phyloP scores from a whole-genome alignment of 768 basidiomycete species.

The Leccinum fibrillosum region DNA sequence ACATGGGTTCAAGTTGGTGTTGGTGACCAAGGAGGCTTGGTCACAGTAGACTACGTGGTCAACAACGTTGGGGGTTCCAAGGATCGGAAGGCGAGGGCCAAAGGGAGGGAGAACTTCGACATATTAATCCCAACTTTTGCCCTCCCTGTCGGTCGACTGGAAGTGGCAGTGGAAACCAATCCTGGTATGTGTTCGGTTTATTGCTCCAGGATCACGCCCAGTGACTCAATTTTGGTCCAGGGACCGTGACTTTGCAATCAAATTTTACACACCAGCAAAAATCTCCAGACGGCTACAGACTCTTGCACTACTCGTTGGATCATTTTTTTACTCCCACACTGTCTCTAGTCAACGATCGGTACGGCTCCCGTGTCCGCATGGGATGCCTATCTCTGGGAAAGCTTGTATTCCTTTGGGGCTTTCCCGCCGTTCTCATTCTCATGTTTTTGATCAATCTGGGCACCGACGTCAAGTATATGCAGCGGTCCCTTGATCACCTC shows the following conservation, averaged over 20 bases:
- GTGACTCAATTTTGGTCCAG: conserved; percentile 34
- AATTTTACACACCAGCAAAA: conserved; percentile 55
- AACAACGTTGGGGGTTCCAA: conserved; percentile 22
- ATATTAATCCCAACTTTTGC: conserved; percentile 70
- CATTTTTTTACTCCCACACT: conserved; percentile 59
- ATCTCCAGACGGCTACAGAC: conserved; percentile 38
- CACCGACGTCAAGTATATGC: conserved; percentile 26
- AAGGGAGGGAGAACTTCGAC: conserved; percentile 34
- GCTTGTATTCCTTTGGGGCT: conserved; percentile 12
- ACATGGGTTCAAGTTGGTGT: conserved; percentile 63
- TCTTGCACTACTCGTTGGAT: conserved; percentile 56
- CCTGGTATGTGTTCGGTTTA: conserved; percentile 43
- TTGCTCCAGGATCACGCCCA: not conserved
- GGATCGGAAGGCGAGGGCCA: conserved; percentile 33
- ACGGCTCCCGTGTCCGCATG: conserved; percentile 4
- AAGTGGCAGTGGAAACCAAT: conserved; percentile 53
- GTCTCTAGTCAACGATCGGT: conserved; percentile 30
- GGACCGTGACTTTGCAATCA: conserved; percentile 44
- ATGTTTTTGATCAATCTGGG: conserved; percentile 25
- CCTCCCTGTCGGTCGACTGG: conserved; percentile 63
- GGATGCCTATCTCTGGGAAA: conserved; percentile 13
- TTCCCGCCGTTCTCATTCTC: conserved; percentile 15
- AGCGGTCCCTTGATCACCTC: conserved; percentile 23
- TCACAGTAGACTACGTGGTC: conserved; percentile 69
- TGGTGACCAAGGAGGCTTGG: conserved; percentile 46